phyloP scores from a whole-genome alignment of 441 rosid species.

The Syzygium malaccense region DNA sequence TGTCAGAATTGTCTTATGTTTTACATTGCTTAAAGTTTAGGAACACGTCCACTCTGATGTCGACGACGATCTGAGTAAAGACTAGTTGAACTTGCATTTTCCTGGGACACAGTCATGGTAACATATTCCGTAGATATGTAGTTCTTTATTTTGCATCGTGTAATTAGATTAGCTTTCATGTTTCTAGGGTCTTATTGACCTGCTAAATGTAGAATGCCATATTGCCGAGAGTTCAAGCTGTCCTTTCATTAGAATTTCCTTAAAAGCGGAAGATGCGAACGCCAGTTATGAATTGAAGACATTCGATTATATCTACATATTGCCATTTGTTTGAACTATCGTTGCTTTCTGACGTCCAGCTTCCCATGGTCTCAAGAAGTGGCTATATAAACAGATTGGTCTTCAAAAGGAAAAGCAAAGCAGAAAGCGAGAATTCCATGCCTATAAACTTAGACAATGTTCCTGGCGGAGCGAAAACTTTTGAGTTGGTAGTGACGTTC shows the following conservation, averaged over 20 bases:
- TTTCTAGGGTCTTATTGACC: background rate
- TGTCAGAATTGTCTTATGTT: background rate
- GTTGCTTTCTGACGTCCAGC: slow-evolving; percentile 19
- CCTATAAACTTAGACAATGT: slow-evolving; percentile 23
- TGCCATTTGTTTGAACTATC: background rate
- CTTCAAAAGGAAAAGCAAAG: slow-evolving; percentile 16
- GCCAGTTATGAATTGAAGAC: background rate
- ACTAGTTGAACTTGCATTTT: background rate
- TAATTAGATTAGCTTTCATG: background rate
- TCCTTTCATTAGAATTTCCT: background rate
- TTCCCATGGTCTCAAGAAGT: slow-evolving; percentile 50
- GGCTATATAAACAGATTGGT: slow-evolving; percentile 42
- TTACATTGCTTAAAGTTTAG: background rate
- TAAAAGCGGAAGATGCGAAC: background rate
- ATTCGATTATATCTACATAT: background rate
- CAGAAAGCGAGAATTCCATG: background rate
- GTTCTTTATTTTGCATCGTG: background rate
- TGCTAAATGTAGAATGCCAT: background rate
- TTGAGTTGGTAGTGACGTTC: slow-evolving; percentile 35
- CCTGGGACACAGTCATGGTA: background rate
- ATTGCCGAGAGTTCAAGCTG: background rate
- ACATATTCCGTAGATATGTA: background rate
- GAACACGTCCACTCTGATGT: background rate
- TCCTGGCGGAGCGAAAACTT: slow-evolving; percentile 43
- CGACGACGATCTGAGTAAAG: background rate